Percentiles rank a stretch among this genome's conserved stretches.
phyloP scores from a whole-genome alignment of 129 eudicot genomes.

The Sambucus nigra region DNA sequence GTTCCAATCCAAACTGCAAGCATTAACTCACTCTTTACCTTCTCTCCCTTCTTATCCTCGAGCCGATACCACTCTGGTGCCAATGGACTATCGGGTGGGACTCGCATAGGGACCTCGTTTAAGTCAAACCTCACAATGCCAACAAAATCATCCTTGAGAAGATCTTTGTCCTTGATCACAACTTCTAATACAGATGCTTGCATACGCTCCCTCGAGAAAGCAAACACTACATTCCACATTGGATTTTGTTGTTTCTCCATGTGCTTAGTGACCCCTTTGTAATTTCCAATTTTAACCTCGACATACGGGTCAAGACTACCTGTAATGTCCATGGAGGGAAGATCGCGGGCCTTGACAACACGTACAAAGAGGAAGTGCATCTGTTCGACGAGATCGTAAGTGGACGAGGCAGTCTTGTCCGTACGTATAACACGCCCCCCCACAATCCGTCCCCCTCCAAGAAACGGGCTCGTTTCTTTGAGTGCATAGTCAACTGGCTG shows the following conservation, averaged over 20 bases:
- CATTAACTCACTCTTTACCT: slow-evolving; percentile 91
- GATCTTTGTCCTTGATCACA: slow-evolving; percentile 82
- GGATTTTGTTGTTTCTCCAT: slow-evolving; percentile 89
- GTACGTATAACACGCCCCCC: slow-evolving; percentile 83
- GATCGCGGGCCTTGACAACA: slow-evolving; percentile 96
- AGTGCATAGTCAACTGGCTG: slow-evolving; percentile 87
- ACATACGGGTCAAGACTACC: slow-evolving; percentile 95
- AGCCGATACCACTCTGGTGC: slow-evolving; percentile 96
- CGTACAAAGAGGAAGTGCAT: slow-evolving; percentile 94
- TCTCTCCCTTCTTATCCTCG: slow-evolving; percentile 76
- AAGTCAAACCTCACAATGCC: slow-evolving; percentile 84
- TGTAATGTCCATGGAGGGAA: slow-evolving; percentile 85
- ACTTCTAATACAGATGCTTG: slow-evolving; percentile 88
- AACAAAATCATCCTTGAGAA: slow-evolving; percentile 83
- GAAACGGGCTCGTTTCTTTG: slow-evolving; percentile 91
- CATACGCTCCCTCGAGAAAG: slow-evolving; percentile 88
- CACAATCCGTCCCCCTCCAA: slow-evolving; percentile 90
- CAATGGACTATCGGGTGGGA: slow-evolving; percentile 95
- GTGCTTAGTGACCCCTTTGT: slow-evolving; percentile 85
- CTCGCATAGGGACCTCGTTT: slow-evolving; percentile 81
- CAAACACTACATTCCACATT: slow-evolving; percentile 79
- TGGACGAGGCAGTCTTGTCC: slow-evolving; percentile 49
- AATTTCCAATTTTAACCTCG: slow-evolving; percentile 85
- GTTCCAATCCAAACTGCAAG: slow-evolving; percentile 98
- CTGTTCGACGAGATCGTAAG: slow-evolving; percentile 87